These are phyloP conservation scores for Mycena venus DNA, from an alignment of 768 basidiomycete species.

Conservation along the genomic window DNA sequence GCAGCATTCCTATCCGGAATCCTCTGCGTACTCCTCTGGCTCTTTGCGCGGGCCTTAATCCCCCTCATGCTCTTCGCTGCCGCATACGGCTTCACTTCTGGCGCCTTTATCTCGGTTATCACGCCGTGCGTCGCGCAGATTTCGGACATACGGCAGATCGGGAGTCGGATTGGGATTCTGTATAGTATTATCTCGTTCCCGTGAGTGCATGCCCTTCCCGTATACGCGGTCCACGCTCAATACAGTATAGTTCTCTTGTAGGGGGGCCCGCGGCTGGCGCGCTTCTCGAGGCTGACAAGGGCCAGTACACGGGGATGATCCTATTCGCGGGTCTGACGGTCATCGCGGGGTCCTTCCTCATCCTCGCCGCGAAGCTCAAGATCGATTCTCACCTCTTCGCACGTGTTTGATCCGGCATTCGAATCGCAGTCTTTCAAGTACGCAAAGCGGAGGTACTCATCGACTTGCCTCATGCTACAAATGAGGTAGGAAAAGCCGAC, in stretches of 20 bases:
- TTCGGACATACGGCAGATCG: conserved; percentile 69
- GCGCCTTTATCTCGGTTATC: conserved; percentile 77
- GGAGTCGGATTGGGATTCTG: conserved; percentile 72
- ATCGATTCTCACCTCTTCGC: conserved; percentile 58
- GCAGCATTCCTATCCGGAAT: conserved; percentile 74
- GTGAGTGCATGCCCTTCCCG: conserved; percentile 60
- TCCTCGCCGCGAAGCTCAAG: conserved; percentile 63
- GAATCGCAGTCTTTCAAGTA: too few species aligned
- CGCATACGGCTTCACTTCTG: conserved; percentile 74
- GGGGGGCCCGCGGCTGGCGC: conserved; percentile 77
- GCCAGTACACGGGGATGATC: conserved; percentile 65
- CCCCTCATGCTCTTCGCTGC: conserved; percentile 65
- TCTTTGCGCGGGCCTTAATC: conserved; percentile 55
- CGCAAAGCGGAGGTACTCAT: too few species aligned
- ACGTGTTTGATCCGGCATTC: conserved; percentile 57
- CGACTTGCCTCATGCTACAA: too few species aligned
- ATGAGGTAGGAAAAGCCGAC: too few species aligned
- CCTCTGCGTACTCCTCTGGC: conserved; percentile 70
- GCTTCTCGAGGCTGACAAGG: conserved; percentile 60
- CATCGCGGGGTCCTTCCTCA: conserved; percentile 69
- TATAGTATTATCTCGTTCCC: conserved; percentile 78
- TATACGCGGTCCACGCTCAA: background rate
- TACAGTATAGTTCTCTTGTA: conserved; percentile 62
- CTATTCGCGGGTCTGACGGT: conserved; percentile 71
- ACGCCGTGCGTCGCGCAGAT: conserved; percentile 79